These are phyloP conservation scores for Globisporangium spiculum DNA, from an alignment of 352 stramenopile species.

Conservation along the genomic window DNA sequence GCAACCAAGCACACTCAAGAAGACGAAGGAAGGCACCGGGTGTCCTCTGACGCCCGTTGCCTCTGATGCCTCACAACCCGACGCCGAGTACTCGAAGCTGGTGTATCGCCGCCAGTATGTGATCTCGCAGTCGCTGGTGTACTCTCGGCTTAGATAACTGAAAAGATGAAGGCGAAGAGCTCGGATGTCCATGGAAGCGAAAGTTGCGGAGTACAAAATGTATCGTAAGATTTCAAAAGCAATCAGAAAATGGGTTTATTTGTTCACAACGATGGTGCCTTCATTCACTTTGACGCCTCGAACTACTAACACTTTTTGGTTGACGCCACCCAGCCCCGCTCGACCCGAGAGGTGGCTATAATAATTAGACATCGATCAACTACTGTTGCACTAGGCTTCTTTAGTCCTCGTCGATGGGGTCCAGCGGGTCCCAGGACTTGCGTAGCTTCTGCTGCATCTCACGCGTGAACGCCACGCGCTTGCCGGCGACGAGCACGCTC, in stretches of 20 bases:
- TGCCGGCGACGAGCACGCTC: slow-evolving; percentile 42
- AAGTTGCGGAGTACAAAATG: not conserved
- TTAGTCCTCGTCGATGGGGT: slow-evolving; percentile 46
- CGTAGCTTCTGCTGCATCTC: slow-evolving; percentile 47
- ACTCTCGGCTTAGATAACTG: not conserved
- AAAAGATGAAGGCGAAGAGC: not conserved
- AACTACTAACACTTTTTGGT: not conserved
- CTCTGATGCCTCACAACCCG: not conserved
- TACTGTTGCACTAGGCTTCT: not conserved
- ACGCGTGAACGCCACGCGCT: slow-evolving; percentile 48
- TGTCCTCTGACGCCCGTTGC: not conserved
- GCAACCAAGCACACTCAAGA: not conserved
- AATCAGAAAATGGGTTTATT: not conserved
- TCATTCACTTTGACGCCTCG: not conserved
- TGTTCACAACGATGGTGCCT: not conserved
- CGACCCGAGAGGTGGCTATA: not conserved
- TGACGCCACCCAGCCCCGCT: not conserved
- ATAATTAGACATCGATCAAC: not conserved
- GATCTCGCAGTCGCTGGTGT: slow-evolving; percentile 9
- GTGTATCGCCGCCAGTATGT: slow-evolving; percentile 8
- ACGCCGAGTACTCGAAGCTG: slow-evolving; percentile 4
- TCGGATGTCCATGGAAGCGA: not conserved
- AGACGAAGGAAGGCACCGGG: not conserved
- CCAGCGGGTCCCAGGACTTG: slow-evolving; percentile 39
- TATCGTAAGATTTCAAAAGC: not conserved